Evolutionary conservation across 164 flowering plant genomes (phyloP).

Genomic region (Kalanchoe fedtschenkoi): DNA sequence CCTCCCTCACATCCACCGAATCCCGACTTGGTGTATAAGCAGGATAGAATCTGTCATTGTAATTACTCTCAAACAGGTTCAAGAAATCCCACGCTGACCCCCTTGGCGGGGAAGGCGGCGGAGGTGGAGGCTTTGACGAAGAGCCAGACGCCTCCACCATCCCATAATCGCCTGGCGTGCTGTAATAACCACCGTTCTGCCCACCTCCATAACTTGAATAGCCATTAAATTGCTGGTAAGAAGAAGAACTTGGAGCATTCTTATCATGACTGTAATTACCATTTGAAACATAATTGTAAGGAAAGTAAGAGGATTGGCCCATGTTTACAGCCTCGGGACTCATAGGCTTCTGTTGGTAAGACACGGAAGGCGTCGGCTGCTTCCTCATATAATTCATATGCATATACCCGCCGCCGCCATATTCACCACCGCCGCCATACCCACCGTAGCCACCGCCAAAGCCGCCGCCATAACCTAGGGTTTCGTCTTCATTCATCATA

Average conservation of each 20-base stretch:
- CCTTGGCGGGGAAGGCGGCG: conserved; percentile 74
- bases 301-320: conserved; percentile 23
- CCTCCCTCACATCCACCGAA: conserved; percentile 81
- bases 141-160: not conserved
- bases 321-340: conserved; percentile 31
- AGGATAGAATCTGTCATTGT: conserved; percentile 34
- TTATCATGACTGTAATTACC: not conserved
- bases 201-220: conserved; percentile 1
- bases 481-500: conserved; percentile 5
- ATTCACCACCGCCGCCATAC: conserved; percentile 3
- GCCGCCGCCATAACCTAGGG: not conserved
- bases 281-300: not conserved
- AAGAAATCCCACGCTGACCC: conserved; percentile 79
- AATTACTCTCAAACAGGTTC: conserved; percentile 43
- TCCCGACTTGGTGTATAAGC: conserved; percentile 59
- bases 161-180: not conserved
- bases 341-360: conserved; percentile 53
- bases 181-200: not conserved
- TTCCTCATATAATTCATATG: conserved; percentile 63
- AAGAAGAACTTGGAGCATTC: not conserved
- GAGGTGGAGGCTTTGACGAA: conserved; percentile 55
- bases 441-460: conserved; percentile 9
- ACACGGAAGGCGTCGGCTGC: conserved; percentile 41
- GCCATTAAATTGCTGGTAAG: not conserved
- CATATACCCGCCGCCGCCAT: conserved; percentile 12